A percentile compares a stretch with the other conserved stretches of the same genome.
phyloP scores from a whole-genome alignment of 257 asterid species.

The Solanum piurae region DNA sequence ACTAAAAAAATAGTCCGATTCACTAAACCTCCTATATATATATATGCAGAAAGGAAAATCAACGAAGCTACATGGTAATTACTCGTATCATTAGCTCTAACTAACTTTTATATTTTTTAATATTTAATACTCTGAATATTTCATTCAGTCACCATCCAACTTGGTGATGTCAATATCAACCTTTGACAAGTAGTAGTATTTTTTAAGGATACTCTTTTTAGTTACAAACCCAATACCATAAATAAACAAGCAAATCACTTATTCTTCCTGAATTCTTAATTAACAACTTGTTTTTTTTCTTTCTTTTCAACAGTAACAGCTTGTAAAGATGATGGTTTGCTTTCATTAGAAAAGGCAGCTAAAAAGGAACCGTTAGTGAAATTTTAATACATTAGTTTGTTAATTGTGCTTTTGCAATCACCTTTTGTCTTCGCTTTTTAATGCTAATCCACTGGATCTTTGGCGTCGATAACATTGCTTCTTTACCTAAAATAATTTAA shows the following conservation, averaged over 20 bases:
- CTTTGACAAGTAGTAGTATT: neutral
- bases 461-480: neutral
- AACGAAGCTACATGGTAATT: neutral
- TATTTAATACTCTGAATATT: neutral
- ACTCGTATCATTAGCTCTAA: neutral
- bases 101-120: neutral
- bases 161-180: neutral
- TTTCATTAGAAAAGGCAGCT: constrained; percentile 2
- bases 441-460: neutral
- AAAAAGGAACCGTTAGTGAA: neutral
- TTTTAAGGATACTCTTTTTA: neutral
- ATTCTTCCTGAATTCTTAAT: neutral
- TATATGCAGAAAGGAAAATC: neutral
- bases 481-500: neutral
- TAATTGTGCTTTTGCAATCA: neutral
- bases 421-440: neutral
- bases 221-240: neutral
- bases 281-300: neutral
- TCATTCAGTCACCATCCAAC: neutral
- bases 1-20: too few species aligned
- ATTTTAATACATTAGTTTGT: neutral
- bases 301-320: neutral
- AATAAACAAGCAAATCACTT: neutral
- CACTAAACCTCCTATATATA: too few species aligned
- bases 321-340: constrained; percentile 4